These are phyloP conservation scores for Calonectria pauciramosa DNA, from an alignment of 2,329 filamentous ascomycete genomes.

Conservation along the genomic window DNA sequence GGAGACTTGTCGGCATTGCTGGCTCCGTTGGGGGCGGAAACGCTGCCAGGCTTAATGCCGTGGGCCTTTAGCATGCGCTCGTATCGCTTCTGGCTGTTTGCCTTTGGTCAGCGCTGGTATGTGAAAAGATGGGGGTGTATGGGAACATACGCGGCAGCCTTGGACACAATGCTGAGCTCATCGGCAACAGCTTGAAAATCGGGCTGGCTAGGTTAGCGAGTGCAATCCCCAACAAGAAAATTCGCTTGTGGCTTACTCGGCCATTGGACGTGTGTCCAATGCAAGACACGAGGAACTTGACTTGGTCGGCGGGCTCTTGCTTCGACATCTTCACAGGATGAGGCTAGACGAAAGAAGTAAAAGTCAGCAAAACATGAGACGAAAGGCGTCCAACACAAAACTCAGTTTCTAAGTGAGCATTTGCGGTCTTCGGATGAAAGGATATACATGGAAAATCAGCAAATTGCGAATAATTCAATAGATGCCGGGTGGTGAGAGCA, in stretches of 20 bases:
- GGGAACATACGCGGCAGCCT: constrained; percentile 76
- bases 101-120: not conserved
- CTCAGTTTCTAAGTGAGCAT: not conserved
- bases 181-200: constrained; percentile 75
- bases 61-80: constrained; percentile 75
- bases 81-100: constrained; percentile 74
- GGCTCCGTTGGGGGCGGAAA: constrained; percentile 27
- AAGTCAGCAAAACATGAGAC: not conserved
- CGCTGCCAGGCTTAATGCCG: constrained; percentile 55
- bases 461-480: not conserved
- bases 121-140: not conserved
- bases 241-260: constrained; percentile 60
- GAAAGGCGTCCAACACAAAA: not conserved
- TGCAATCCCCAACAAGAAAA: not conserved
- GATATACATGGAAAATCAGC: not conserved
- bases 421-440: not conserved
- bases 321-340: constrained; percentile 61
- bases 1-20: constrained; percentile 19
- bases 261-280: constrained; percentile 72
- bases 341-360: constrained; percentile 12
- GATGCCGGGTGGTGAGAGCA: not conserved
- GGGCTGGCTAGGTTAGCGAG: constrained; percentile 59
- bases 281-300: constrained; percentile 76
- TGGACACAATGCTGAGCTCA: constrained; percentile 73
- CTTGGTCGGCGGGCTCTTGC: constrained; percentile 66